Base-by-base conservation (phyloP, 306 rosid species). In the Sicyos baderoa region DNA sequence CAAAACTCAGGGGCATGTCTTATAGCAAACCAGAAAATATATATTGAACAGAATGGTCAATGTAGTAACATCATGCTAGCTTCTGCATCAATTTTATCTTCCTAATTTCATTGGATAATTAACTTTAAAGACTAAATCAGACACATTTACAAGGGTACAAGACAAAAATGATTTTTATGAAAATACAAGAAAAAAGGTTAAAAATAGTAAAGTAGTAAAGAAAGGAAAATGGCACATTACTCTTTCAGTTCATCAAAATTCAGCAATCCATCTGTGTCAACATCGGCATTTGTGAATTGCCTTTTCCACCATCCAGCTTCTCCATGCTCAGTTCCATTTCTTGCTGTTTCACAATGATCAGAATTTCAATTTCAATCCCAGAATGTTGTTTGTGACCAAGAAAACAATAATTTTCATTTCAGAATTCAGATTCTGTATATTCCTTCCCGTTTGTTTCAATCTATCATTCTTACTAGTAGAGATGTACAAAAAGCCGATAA, bases 281-380 rank as follows among this genome's bases (percentile, higher is more conserved):
- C 23, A 29, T 91, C 97, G 0, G 96, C 91, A 55, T 72, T 73
- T 4, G 74, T 68, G 80, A 91, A 87, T 74, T 59, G 85, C 74
- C 78, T 80, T 73, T 68, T 83, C 95, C 91, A 89, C 96, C 97
- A 91, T 63, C 91, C 96, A 75, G 95, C 88, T 77, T 81, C 91
- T 42, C 88, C 95, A 73, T 91, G 81, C 29, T 40, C 77, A 87
- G 62, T 80, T 23, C 68, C 83, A 18, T 78, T 82, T 37, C 62
- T 80, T 72, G 74, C 97, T 88, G 82, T 76, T 79, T 73, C 75
- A 82, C 6, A 45, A 9, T 32, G 14, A 47, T 56, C 17, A 22
- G 11, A 49, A 0, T 14, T 23, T 18, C 45, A 67, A 25, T 64
- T 21, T 2, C 57, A 25, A 35, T 2, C 35, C 35, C 35, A 29